phyloP scores from a whole-genome alignment of 2,329 filamentous ascomycete species.

The Paecilomyces sp. region DNA sequence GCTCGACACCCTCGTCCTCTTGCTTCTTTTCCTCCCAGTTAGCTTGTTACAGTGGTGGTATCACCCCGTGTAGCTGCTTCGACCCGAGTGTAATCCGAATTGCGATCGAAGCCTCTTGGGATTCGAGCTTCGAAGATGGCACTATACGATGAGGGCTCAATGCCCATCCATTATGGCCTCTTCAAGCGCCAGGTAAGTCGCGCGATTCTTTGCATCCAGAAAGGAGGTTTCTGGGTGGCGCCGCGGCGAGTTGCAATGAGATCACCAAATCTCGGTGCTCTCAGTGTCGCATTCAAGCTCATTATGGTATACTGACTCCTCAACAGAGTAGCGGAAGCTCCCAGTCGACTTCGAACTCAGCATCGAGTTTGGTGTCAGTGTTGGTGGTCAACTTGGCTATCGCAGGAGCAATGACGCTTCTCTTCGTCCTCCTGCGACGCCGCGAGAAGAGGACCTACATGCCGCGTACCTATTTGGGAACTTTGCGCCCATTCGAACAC shows the following conservation, averaged over 20 bases:
- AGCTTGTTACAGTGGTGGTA: not conserved
- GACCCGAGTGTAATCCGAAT: not conserved
- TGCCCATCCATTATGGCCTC: not conserved
- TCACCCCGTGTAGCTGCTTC: not conserved
- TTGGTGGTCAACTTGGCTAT: conserved; percentile 41
- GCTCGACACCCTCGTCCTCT: not conserved
- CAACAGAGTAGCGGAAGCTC: not conserved
- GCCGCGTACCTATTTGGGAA: conserved; percentile 49
- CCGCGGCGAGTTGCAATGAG: not conserved
- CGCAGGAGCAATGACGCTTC: conserved; percentile 38
- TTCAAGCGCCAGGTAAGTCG: not conserved
- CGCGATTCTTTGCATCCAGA: not conserved
- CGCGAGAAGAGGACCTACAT: conserved; percentile 46
- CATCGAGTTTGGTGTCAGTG: conserved; percentile 43
- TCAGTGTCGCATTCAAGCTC: not conserved
- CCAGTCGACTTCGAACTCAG: conserved; percentile 24
- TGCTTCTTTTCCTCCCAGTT: not conserved
- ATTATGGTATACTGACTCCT: not conserved
- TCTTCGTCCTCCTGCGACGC: conserved; percentile 46
- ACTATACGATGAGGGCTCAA: not conserved
- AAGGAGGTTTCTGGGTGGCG: not conserved
- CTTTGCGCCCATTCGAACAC: conserved; percentile 47
- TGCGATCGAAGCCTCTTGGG: not conserved
- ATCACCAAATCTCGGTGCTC: not conserved
- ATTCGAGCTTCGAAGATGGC: not conserved